A percentile compares a stretch with the other conserved stretches of the same genome.
phyloP scores from a whole-genome alignment of 2,329 filamentous ascomycete species.

The Aspergillus amoenus region DNA sequence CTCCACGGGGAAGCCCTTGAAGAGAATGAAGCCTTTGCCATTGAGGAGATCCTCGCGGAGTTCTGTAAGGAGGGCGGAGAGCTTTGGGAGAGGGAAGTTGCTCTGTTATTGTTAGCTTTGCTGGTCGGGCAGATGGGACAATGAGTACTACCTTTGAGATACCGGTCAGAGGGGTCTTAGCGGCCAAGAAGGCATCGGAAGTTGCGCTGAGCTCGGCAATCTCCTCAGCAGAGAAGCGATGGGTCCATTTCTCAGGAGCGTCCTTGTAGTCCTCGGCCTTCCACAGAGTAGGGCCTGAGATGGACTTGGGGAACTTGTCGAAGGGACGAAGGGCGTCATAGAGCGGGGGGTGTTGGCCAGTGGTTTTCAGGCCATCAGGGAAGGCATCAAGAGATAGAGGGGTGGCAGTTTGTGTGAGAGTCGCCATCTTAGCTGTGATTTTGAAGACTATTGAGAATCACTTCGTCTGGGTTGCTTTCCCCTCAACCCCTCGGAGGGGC shows the following conservation, averaged over 20 bases:
- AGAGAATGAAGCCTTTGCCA: conserved; percentile 88
- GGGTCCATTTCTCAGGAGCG: conserved; percentile 69
- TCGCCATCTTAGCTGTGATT: neutral
- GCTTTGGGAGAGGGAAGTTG: conserved; percentile 58
- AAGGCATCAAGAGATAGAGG: conserved; percentile 43
- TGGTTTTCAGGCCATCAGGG: conserved; percentile 65
- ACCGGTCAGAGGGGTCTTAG: conserved; percentile 66
- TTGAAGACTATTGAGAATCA: neutral
- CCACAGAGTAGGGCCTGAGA: conserved; percentile 73
- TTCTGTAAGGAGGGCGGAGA: conserved; percentile 53
- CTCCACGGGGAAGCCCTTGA: conserved; percentile 77
- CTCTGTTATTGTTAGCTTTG: neutral
- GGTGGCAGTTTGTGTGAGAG: neutral
- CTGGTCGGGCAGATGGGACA: neutral
- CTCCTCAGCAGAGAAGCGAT: conserved; percentile 66
- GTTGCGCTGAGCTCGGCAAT: conserved; percentile 65
- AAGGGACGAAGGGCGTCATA: conserved; percentile 66
- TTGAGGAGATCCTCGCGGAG: conserved; percentile 71
- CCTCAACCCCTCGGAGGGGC: neutral
- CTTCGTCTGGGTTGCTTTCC: neutral
- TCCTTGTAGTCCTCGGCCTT: conserved; percentile 62
- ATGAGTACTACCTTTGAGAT: conserved; percentile 61
- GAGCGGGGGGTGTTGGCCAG: conserved; percentile 71
- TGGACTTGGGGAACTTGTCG: conserved; percentile 68
- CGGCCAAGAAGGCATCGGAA: conserved; percentile 67